phyloP scores from a whole-genome alignment of 306 rosid genomes.

The Hippophae gyantsensis region DNA sequence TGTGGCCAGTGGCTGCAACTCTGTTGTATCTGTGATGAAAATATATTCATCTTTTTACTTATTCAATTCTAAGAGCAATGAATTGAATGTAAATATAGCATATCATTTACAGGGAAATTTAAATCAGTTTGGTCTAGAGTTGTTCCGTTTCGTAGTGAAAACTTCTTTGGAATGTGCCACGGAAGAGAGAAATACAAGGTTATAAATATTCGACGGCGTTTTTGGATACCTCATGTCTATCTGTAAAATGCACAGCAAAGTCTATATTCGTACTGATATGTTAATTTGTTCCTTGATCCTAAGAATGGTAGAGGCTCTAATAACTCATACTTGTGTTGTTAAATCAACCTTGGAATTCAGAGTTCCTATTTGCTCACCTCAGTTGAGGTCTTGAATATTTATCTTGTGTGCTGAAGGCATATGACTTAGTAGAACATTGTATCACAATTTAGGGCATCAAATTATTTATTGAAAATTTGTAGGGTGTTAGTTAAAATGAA shows the following conservation, averaged over 20 bases:
- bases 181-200: neutral
- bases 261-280: neutral
- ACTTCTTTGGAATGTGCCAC: neutral
- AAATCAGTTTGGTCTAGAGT: neutral
- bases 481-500: neutral
- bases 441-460: neutral
- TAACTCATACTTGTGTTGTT: neutral
- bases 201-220: neutral
- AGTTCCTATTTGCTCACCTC: neutral
- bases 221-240: neutral
- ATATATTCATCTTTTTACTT: neutral
- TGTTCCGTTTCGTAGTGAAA: neutral
- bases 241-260: neutral
- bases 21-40: conserved; percentile 1
- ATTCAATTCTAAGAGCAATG: neutral
- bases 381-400: neutral
- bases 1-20: neutral
- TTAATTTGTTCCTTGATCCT: too few species aligned
- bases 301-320: neutral
- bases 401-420: neutral
- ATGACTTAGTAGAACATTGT: neutral
- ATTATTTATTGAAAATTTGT: neutral
- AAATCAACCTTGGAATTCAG: neutral
- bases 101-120: neutral
- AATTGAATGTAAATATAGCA: neutral